Base-by-base conservation (phyloP, 345 rosid species). In the Draba incana region DNA sequence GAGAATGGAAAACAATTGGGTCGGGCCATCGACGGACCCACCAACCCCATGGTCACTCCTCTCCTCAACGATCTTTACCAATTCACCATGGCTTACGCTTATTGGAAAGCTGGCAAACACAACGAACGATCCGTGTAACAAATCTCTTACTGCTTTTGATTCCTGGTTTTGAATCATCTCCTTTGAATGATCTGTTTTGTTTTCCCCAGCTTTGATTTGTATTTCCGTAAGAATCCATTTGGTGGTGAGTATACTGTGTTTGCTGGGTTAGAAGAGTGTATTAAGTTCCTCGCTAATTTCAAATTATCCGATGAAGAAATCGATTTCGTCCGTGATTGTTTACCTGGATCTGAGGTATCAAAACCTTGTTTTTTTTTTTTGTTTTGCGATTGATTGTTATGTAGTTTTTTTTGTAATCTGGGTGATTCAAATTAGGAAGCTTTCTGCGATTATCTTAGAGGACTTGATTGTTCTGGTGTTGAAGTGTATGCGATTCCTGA, bases 31-130 rank as follows among this genome's bases (percentile, higher is more conserved):
- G 69, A 56, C 3, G 87, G 86, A 5, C 96, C 98, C 11, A 86
- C 98, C 7, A 93, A 93, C 71, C 89, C 96, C 4, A 90, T 93
- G 92, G 96, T 85, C 2, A 90, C 98, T 14, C 97, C 98, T 44
- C 80, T 93, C 11, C 76, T 90, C 55, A 93, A 90, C 45, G 98
- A 93, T 84, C 96, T 86, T 44, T 93, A 90, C 62, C 97, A 93
- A 84, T 94, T 91, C 81, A 86, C 98, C 64, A 92, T 94, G 98
- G 89, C 98, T 43, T 94, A 89, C 54, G 96, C 99, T 78, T 92
- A 89, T 74, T 91, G 99, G 99, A 94, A 89, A 80, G 99, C 97
- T 63, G 82, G 84, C 57, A 94, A 94, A 79, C 93, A 91, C 63
- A 44, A 75, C 61, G 98, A 92, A 16, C 85, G 88, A 42, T 84